Conservation (phyloP, 352 stramenopile species). For the Detonula confervacea region DNA sequence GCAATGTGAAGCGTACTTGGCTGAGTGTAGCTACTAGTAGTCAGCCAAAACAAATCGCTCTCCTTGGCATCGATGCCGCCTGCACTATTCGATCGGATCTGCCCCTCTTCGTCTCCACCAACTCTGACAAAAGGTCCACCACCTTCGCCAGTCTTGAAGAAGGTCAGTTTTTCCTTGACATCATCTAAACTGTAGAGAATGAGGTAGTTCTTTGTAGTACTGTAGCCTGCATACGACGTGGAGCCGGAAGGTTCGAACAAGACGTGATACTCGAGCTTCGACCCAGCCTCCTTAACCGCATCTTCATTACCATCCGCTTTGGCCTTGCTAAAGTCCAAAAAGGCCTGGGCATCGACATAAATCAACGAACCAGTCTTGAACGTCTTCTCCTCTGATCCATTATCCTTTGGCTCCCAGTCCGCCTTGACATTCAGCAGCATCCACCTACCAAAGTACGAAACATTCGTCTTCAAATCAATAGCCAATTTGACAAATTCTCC, state of each 20-base stretch:
- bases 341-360: background rate
- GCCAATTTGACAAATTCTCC: constrained; percentile 10
- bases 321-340: constrained; percentile 31
- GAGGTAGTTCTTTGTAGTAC: constrained; percentile 48
- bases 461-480: constrained; percentile 15
- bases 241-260: constrained; percentile 45
- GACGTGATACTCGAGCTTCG: constrained; percentile 28
- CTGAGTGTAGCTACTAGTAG: too few species aligned
- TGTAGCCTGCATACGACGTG: constrained; percentile 34
- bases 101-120: constrained; percentile 33
- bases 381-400: constrained; percentile 14
- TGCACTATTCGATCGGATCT: too few species aligned
- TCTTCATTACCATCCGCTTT: constrained; percentile 48
- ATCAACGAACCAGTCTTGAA: constrained; percentile 52
- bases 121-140: constrained; percentile 43
- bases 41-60: too few species aligned
- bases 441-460: too few species aligned
- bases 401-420: constrained; percentile 54
- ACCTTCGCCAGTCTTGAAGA: constrained; percentile 8
- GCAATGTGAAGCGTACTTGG: constrained; percentile 33
- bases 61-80: too few species aligned
- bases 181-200: constrained; percentile 61
- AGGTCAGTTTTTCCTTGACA: constrained; percentile 29
- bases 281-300: too few species aligned
- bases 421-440: constrained; percentile 34